Conservation (phyloP, 129 eudicot species). For the Centrapalus pauciflorus region DNA sequence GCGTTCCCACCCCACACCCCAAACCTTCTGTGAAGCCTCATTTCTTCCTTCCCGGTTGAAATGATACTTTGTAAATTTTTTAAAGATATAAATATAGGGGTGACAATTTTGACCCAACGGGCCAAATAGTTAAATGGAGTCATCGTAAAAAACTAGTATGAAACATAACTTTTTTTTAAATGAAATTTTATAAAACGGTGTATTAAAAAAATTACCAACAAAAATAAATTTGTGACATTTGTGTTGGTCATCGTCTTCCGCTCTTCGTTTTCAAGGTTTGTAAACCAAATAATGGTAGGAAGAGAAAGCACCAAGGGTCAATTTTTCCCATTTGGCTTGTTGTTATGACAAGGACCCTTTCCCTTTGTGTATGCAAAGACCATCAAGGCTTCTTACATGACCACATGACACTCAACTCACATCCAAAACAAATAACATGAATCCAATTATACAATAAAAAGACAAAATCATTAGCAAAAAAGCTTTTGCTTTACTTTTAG, state of each 20-base stretch:
- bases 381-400: slow-evolving; percentile 7
- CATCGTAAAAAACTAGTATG: too few species aligned
- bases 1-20: too few species aligned
- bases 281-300: slow-evolving; percentile 9
- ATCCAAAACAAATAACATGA: neutral
- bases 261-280: neutral
- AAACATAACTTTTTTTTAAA: too few species aligned
- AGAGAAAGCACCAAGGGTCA: neutral
- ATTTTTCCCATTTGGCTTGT: neutral
- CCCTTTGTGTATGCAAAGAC: neutral
- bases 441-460: slow-evolving; percentile 9
- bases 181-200: too few species aligned
- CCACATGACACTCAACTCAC: slow-evolving; percentile 8
- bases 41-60: too few species aligned
- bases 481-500: neutral
- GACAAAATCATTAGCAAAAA: neutral
- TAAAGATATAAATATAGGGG: too few species aligned
- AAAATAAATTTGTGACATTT: neutral
- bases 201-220: neutral
- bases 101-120: too few species aligned
- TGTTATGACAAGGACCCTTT: slow-evolving; percentile 7
- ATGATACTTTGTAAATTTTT: too few species aligned
- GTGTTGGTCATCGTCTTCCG: neutral
- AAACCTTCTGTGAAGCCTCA: too few species aligned
- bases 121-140: too few species aligned